These are phyloP conservation scores for Hansenula lynferdii DNA, from an alignment of 1,139 yeast genomes.

Conservation along the genomic window DNA sequence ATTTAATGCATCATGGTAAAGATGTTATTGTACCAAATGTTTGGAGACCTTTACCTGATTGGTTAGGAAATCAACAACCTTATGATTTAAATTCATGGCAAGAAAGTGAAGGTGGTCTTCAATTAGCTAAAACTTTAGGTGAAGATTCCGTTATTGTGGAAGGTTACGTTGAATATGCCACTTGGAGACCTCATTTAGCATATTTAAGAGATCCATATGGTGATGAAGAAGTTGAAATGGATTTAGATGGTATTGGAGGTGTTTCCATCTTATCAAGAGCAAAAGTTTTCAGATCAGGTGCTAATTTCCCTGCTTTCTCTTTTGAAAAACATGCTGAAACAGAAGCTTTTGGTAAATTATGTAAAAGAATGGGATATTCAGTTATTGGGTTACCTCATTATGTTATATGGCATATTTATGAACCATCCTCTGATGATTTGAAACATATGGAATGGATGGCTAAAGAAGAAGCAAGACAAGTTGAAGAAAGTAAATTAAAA, in stretches of 20 bases:
- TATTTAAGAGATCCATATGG: slow-evolving; percentile 84
- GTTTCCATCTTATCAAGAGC: slow-evolving; percentile 82
- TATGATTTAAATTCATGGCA: slow-evolving; percentile 91
- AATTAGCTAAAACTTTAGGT: slow-evolving; percentile 68
- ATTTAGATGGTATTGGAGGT: slow-evolving; percentile 88
- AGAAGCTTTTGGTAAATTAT: slow-evolving; percentile 86
- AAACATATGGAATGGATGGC: slow-evolving; percentile 98
- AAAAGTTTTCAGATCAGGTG: slow-evolving; percentile 71
- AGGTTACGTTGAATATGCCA: slow-evolving; percentile 88
- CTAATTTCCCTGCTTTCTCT: slow-evolving; percentile 87
- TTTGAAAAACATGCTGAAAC: slow-evolving; percentile 92
- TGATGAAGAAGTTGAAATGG: slow-evolving; percentile 83
- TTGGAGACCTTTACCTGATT: slow-evolving; percentile 89
- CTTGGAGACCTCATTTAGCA: slow-evolving; percentile 91
- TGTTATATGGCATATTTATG: slow-evolving; percentile 90
- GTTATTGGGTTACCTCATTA: slow-evolving; percentile 87
- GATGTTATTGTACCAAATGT: slow-evolving; percentile 80
- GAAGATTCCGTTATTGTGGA: slow-evolving; percentile 91
- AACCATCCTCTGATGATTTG: slow-evolving; percentile 80
- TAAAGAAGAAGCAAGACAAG: slow-evolving; percentile 73
- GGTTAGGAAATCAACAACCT: slow-evolving; percentile 87
- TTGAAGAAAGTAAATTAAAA: slow-evolving; percentile 60
- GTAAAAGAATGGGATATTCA: slow-evolving; percentile 73
- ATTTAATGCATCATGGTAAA: slow-evolving; percentile 57
- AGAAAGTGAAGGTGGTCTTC: slow-evolving; percentile 79